Evolutionary conservation across 192 early-diverging fungal genomes (phyloP).

Genomic region (Spizellomyces sp.): DNA sequence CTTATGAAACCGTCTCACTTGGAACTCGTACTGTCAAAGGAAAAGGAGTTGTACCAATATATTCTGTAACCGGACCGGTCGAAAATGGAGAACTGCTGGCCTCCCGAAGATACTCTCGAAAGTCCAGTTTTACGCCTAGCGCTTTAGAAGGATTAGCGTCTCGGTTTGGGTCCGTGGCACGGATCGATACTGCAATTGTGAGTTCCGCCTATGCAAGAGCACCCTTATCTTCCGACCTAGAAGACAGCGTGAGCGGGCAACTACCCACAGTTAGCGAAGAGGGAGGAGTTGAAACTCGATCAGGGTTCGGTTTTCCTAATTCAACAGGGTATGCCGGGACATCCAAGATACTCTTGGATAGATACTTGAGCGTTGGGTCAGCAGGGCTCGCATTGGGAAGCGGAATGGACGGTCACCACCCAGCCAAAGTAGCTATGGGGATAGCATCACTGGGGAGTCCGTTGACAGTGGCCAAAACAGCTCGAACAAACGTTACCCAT

Average conservation of each 20-base stretch:
- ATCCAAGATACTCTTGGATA: constrained; percentile 8
- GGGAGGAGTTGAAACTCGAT: neutral
- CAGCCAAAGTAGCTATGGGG: constrained; percentile 24
- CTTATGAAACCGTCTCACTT: constrained; percentile 28
- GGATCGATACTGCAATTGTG: constrained; percentile 5
- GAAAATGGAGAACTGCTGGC: neutral
- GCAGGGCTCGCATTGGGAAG: neutral
- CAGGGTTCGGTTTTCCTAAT: neutral
- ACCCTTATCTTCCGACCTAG: neutral
- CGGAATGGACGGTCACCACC: constrained; percentile 22
- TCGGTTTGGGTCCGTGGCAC: neutral
- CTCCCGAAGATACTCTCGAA: constrained; percentile 2
- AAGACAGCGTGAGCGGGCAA: constrained; percentile 1
- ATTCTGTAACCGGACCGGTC: constrained; percentile 18
- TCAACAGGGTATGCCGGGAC: neutral
- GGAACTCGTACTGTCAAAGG: constrained; percentile 46
- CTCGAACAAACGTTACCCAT: constrained; percentile 10
- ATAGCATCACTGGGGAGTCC: constrained; percentile 34
- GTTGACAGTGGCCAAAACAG: constrained; percentile 21
- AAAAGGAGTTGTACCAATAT: constrained; percentile 45
- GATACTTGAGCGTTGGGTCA: constrained; percentile 10
- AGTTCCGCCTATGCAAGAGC: constrained; percentile 9
- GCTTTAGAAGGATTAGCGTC: neutral
- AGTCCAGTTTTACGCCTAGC: neutral
- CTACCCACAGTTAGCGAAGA: constrained; percentile 1